phyloP scores from a whole-genome alignment of 2,329 filamentous ascomycete genomes.

The Aspergillus arachidicola region DNA sequence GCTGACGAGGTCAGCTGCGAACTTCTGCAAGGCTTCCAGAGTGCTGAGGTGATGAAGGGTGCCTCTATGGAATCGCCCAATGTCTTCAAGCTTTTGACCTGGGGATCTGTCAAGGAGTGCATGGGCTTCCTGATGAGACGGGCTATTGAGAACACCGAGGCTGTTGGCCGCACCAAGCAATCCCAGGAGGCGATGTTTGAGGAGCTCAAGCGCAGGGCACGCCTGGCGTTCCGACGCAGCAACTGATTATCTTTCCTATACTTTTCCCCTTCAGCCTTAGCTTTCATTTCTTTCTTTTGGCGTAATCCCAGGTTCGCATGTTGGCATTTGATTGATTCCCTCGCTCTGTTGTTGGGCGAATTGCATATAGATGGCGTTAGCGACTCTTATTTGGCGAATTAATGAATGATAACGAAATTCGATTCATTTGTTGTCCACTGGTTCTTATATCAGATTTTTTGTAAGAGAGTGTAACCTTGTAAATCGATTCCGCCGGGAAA shows the following conservation, averaged over 20 bases:
- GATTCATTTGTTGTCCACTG: background rate
- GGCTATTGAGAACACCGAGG: slow-evolving; percentile 73
- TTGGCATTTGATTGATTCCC: slow-evolving; percentile 23
- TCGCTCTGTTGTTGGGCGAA: slow-evolving; percentile 16
- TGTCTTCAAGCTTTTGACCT: slow-evolving; percentile 62
- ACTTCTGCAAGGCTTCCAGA: slow-evolving; percentile 50
- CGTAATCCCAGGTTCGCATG: slow-evolving; percentile 7
- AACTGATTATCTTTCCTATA: slow-evolving; percentile 19
- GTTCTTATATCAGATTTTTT: background rate
- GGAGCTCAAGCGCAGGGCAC: slow-evolving; percentile 38
- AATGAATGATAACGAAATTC: slow-evolving; percentile 23
- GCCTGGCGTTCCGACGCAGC: slow-evolving; percentile 23
- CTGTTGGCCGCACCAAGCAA: slow-evolving; percentile 56
- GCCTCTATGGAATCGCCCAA: slow-evolving; percentile 43
- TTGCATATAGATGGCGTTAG: slow-evolving; percentile 34
- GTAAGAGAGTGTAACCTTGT: background rate
- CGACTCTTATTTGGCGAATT: slow-evolving; percentile 7
- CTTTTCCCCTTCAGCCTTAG: slow-evolving; percentile 7
- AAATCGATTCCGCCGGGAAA: background rate
- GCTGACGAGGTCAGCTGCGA: slow-evolving; percentile 81
- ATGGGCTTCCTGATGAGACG: slow-evolving; percentile 64
- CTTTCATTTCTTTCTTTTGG: slow-evolving; percentile 7
- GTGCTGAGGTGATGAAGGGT: slow-evolving; percentile 23
- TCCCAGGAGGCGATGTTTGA: slow-evolving; percentile 41
- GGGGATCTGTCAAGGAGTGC: slow-evolving; percentile 63